Base-by-base conservation (phyloP, 2,329 filamentous ascomycete species). In the Monosporascus sp. region DNA sequence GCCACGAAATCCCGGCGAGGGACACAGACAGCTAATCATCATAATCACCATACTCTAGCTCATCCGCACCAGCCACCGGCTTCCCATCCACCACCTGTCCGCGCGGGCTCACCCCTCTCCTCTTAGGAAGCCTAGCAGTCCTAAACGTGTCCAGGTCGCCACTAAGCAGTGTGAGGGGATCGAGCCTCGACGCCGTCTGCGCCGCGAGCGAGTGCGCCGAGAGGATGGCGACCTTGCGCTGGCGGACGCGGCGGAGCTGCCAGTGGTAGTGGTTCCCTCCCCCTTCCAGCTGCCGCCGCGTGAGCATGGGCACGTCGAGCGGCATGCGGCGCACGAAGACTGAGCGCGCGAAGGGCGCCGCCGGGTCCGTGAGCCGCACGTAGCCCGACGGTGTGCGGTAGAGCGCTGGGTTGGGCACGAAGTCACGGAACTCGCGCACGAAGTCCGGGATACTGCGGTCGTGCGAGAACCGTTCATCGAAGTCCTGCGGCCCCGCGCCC, bases 341-440 rank as follows among this genome's bases (percentile, higher is more conserved):
- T 52, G 52, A 1, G 49, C 51, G 27, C 57, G 60, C 6, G 51
- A 52, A 42, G 36, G 56, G 48, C 8, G 48, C 51, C 5, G 49
- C 42, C 18, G 66, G 54, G 38, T 67, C 64, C 56, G 61, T 1
- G 24, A 80, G 65, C 3, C 66, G 37, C 9, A 81, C 66, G n/a
- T 62, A 51, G 1, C 77, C 77, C 0, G 65, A 67, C 1, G 61
- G 55, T 0, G 68, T 72, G 34, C 56, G 61, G 55, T 77, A 77
- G 27, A 51, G 48, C 9, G 73, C 57, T 2, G 59, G 56, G 22
- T 67, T 65, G 0, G 72, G 72, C 7, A 82, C 51, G 52, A 80
- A 78, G 41, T 70, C 68, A 14, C 63, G 63, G 67, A 79, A 81
- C 60, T 79, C 75, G 47, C 68, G 62, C n/a, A 81, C 57, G 31